phyloP scores from a whole-genome alignment of 345 rosid species.

The Syzygium aromaticum region DNA sequence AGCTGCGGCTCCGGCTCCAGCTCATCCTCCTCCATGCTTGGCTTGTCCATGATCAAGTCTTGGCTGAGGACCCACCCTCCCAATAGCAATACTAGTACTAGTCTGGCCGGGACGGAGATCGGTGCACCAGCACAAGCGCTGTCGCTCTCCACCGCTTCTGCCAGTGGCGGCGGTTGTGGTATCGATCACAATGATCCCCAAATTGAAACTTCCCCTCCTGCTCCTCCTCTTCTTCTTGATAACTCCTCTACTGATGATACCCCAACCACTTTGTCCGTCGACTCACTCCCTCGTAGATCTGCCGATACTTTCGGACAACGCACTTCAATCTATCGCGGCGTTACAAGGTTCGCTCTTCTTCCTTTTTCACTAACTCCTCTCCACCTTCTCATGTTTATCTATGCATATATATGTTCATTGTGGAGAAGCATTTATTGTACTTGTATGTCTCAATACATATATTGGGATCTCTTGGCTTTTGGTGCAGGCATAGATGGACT shows the following conservation, averaged over 20 bases:
- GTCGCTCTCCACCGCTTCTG: slow-evolving; percentile 19
- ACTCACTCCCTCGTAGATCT: slow-evolving; percentile 50
- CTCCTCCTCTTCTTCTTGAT: neutral
- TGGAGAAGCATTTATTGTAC: neutral
- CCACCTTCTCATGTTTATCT: neutral
- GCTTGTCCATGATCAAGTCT: slow-evolving; percentile 76
- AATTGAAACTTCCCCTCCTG: neutral
- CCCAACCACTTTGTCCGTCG: slow-evolving; percentile 7
- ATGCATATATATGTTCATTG: neutral
- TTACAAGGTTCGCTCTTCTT: slow-evolving; percentile 48
- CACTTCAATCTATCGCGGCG: slow-evolving; percentile 92
- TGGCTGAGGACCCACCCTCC: slow-evolving; percentile 66
- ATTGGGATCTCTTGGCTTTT: neutral
- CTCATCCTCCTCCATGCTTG: slow-evolving; percentile 24
- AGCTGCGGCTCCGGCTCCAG: neutral
- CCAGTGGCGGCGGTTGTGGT: slow-evolving; percentile 8
- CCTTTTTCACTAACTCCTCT: neutral
- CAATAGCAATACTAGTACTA: neutral
- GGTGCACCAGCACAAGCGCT: slow-evolving; percentile 18
- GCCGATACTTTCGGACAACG: slow-evolving; percentile 85
- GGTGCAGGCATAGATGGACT: slow-evolving; percentile 72
- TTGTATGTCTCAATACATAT: neutral
- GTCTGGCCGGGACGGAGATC: neutral
- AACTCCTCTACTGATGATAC: neutral
- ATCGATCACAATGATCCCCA: slow-evolving; percentile 4